Base-by-base conservation (phyloP, 768 basidiomycete genomes). In the Coprinopsis cinerea region DNA sequence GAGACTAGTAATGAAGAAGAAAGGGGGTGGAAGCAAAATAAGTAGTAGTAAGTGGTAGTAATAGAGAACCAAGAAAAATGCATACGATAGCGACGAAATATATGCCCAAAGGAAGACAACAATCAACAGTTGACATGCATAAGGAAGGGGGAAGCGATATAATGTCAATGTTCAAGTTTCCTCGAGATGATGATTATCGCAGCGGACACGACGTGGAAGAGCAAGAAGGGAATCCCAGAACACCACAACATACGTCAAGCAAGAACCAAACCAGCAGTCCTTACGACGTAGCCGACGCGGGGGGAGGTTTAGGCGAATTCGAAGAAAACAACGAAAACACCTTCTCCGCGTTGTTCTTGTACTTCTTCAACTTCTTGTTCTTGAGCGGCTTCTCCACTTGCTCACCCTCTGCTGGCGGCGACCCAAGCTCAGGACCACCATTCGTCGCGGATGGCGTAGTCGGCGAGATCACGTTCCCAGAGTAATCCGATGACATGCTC, bases 311-410 rank as follows among this genome's bases (percentile, higher is more conserved):
- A 24, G 48, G 40, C 23, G 55, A 47, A 43, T 43, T 43, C 23
- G 85, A 79, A 36, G 84, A 83, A 65, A 92, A 91, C 55, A 92
- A 70, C 26, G 88, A 88, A 51, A 92, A 74, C 48, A 92, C 77
- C 56, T 91, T 91, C 72, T 90, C 88, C 2, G 89, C 88, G 53
- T 83, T 85, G 61, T 89, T 83, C 69, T 90, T 91, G 71, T 88
- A 88, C 69, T 83, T 89, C 75, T 84, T 87, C 65, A 88, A 64
- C 66, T 85, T 90, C 72, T 79, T 88, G 60, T 65, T 81, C 78
- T 77, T 83, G 5, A 25, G 24, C 53, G 71, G 70, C 61, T 79
- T 83, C 59, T 82, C 77, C 50, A 77, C 70, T 44, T 75, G 74
- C 43, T 53, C 46, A 30, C 59, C 59, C 53, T 53, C 53, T 37